These are phyloP conservation scores for Trametes pubescens DNA, from an alignment of 1,284 basidiomycete genomes.

Conservation along the genomic window DNA sequence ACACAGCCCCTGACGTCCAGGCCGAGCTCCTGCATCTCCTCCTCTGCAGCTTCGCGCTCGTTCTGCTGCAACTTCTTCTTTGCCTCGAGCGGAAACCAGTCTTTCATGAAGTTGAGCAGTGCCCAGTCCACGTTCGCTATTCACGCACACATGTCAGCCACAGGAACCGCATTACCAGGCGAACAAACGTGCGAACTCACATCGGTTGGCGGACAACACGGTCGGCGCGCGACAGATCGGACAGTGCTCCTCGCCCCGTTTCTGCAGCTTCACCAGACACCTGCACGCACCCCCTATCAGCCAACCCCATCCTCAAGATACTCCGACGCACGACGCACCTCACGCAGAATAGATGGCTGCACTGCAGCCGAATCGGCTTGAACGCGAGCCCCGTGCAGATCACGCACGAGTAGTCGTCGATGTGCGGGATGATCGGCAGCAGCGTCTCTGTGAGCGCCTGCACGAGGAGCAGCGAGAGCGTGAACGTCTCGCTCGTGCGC, in stretches of 20 bases:
- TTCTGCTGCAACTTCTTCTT: conserved; percentile 81
- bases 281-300: conserved; percentile 40
- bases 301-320: not conserved
- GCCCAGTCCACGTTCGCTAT: conserved; percentile 85
- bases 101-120: conserved; percentile 85
- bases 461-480: conserved; percentile 82
- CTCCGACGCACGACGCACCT: conserved; percentile 47
- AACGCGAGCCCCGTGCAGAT: conserved; percentile 89
- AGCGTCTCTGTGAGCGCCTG: conserved; percentile 88
- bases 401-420: conserved; percentile 82
- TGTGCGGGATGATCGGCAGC: conserved; percentile 82
- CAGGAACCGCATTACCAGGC: not conserved
- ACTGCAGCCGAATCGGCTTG: conserved; percentile 87
- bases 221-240: conserved; percentile 87
- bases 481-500: conserved; percentile 34
- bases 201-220: conserved; percentile 78
- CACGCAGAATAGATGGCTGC: conserved; percentile 93
- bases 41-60: conserved; percentile 77
- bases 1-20: conserved; percentile 50
- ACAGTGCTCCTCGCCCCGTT: conserved; percentile 80
- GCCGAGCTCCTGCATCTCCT: conserved; percentile 75
- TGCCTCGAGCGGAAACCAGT: conserved; percentile 93
- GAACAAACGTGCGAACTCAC: conserved; percentile 52
- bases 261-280: conserved; percentile 96
- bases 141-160: not conserved